These are phyloP conservation scores for Telfairia occidentalis DNA, from an alignment of 331 rosid species.

Conservation along the genomic window DNA sequence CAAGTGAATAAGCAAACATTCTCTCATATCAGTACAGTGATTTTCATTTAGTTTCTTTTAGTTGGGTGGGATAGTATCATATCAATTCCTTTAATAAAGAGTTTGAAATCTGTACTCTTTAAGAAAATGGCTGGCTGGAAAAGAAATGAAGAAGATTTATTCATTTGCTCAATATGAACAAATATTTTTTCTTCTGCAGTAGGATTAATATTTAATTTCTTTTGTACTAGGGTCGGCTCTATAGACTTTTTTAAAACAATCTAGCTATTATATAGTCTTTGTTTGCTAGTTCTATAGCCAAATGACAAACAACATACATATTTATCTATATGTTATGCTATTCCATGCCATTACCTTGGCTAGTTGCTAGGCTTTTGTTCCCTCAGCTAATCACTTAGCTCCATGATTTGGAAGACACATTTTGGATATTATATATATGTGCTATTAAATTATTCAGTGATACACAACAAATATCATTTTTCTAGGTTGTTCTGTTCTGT, in stretches of 20 bases:
- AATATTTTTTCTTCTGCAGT: neutral
- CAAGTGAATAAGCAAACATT: conserved; percentile 1
- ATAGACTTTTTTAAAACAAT: neutral
- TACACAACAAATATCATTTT: neutral
- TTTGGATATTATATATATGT: neutral
- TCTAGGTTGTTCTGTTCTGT: neutral
- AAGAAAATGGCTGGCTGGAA: neutral
- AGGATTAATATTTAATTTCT: neutral
- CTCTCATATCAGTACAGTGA: neutral
- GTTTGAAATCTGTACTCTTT: neutral
- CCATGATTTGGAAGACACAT: neutral
- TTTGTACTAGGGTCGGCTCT: neutral
- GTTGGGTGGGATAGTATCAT: neutral
- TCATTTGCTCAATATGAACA: neutral
- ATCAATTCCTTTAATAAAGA: neutral
- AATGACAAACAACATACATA: neutral
- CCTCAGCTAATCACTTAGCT: neutral
- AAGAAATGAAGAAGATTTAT: neutral
- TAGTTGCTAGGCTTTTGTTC: neutral
- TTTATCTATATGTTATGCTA: neutral
- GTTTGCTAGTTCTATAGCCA: neutral
- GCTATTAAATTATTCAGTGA: neutral
- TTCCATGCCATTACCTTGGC: neutral
- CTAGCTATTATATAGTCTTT: neutral
- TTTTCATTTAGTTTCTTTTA: neutral